Evolutionary conservation across 1,139 yeast genomes (phyloP).

Genomic region (Ogataea hybrid): DNA sequence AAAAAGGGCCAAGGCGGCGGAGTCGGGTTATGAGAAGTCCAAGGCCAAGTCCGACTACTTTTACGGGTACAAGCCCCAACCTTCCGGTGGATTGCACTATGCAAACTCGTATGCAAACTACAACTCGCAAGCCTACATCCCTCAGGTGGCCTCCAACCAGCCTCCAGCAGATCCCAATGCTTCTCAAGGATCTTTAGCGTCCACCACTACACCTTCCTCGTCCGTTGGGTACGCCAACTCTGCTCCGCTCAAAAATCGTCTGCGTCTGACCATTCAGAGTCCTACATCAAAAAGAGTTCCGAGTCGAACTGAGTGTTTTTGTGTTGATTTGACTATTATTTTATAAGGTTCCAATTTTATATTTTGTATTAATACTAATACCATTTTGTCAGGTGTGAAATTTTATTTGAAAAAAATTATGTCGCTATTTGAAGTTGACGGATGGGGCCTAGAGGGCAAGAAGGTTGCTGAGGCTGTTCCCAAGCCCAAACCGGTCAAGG

Average conservation of each 20-base stretch:
- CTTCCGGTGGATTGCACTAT: conserved; percentile 4
- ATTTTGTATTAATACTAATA: conserved; percentile 6
- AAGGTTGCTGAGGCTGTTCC: conserved; percentile 45
- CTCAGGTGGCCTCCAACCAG: not conserved
- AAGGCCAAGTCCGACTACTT: conserved; percentile 4
- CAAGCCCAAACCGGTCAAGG: conserved; percentile 30
- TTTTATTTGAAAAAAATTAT: conserved; percentile 33
- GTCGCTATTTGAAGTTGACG: conserved; percentile 78
- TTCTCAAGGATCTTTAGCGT: not conserved
- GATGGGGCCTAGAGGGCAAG: conserved; percentile 68
- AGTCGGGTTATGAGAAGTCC: not conserved
- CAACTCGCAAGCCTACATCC: conserved; percentile 2
- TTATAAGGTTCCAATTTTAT: conserved; percentile 2
- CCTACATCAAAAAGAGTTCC: not conserved
- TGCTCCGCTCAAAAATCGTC: not conserved
- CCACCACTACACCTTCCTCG: not conserved
- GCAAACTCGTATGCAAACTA: conserved; percentile 4
- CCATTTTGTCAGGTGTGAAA: not conserved
- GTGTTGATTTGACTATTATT: not conserved
- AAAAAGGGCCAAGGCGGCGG: conserved; percentile 1
- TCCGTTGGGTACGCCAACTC: not conserved
- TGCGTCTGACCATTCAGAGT: conserved; percentile 1
- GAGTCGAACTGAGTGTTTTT: not conserved
- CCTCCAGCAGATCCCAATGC: not conserved
- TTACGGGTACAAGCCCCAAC: conserved; percentile 10